Conservation (phyloP, 345 rosid species). For the Gossypium stocksii region DNA sequence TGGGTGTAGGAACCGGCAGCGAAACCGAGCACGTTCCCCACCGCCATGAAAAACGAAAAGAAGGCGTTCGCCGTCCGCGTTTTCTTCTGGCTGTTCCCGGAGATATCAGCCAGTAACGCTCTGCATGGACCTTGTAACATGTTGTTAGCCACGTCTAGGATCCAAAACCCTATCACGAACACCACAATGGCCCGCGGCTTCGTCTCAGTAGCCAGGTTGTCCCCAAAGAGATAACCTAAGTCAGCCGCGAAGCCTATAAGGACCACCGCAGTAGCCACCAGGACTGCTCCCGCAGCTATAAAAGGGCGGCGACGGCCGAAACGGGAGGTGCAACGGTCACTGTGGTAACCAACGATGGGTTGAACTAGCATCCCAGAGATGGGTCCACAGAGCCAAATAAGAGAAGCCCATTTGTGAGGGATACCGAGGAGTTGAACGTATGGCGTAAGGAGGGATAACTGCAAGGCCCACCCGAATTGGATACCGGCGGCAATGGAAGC, state of each 20-base stretch:
- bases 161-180: conserved; percentile 66
- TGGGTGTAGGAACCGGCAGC: conserved; percentile 64
- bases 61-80: conserved; percentile 56
- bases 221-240: conserved; percentile 49
- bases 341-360: conserved; percentile 63
- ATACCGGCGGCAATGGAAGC: conserved; percentile 64
- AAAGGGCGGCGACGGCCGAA: conserved; percentile 72
- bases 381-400: conserved; percentile 77
- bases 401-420: conserved; percentile 63
- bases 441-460: conserved; percentile 68
- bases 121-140: conserved; percentile 78
- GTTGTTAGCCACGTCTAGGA: conserved; percentile 73
- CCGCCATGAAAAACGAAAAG: conserved; percentile 88
- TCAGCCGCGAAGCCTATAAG: conserved; percentile 65
- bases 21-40: conserved; percentile 79
- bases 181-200: conserved; percentile 51
- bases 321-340: conserved; percentile 56
- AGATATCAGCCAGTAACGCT: conserved; percentile 79
- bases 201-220: conserved; percentile 11
- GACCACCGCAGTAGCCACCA: conserved; percentile 49
- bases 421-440: conserved; percentile 65
- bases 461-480: conserved; percentile 77
- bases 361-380: conserved; percentile 69
- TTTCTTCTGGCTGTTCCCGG: conserved; percentile 46
- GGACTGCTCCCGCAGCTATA: conserved; percentile 42